Base-by-base conservation (phyloP, 1,284 basidiomycete genomes). In the Puccinia triticina region DNA sequence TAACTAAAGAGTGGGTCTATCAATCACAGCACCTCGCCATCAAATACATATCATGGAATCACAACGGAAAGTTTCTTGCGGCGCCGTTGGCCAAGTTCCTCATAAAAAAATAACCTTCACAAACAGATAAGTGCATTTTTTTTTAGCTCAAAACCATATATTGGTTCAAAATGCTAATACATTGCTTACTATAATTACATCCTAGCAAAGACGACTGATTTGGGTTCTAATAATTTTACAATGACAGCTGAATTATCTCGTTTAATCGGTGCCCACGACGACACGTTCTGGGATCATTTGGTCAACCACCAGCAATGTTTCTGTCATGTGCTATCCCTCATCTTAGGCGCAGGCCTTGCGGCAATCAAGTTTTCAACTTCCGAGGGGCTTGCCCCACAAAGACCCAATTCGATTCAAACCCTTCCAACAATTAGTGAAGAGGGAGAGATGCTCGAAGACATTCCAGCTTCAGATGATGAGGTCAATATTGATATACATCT, bases 201-300 rank as follows among this genome's bases (percentile, higher is more conserved):
- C 64, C 64, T 67, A 29, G 29, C 64, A 3, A 67, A 67, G 23
- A 67, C 64, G 21, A 67, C 64, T 16, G 64, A 67, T 18, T 67
- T 34, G 1, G 64, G 64, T 16, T 67, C 34, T 18, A 67, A 67
- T n/a, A 67, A 67, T 18, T 67, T 67, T 18, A 67, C 64, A 4
- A 67, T 67, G 64, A 10, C 26, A 2, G 16, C 23, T 8, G 64
- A 67, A n/a, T n/a, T 67, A 16, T 67, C 64, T 7, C 34, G n/a
- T 4, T 40, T 67, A 29, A 67, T 67, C 26, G 7, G 34, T 8
- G 14, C 37, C 10, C 32, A 67, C 16, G 64, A 67, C 23, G 64
- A 34, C 34, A 67, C 64, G 7, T 18, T 29, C 12, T 67, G 64
- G 64, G 64, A 67, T 43, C 34, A 37, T 40, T 2, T 4, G n/a